Percentiles rank a stretch among this genome's conserved stretches.
Evolutionary conservation across 2,329 filamentous ascomycete species (phyloP).

Genomic region (Hypoxylon sp.): DNA sequence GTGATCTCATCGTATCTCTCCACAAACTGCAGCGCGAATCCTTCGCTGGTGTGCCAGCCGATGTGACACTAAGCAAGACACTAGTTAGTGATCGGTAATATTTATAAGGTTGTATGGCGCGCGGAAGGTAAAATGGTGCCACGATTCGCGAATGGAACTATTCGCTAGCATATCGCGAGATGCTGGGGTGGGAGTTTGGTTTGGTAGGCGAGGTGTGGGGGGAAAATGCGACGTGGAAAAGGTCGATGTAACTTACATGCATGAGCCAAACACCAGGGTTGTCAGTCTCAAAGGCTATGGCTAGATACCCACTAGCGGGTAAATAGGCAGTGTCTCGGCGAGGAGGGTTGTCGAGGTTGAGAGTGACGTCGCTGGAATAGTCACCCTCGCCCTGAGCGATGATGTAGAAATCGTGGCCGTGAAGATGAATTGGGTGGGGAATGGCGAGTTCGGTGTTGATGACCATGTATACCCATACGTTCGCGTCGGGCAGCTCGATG

Average conservation of each 20-base stretch:
- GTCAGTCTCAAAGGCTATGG: conserved; percentile 59
- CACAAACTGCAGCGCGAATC: conserved; percentile 62
- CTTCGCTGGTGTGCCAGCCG: conserved; percentile 58
- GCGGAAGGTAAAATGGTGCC: background rate
- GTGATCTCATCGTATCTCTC: conserved; percentile 45
- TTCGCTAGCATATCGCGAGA: background rate
- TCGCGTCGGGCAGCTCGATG: conserved; percentile 38
- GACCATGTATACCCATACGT: conserved; percentile 48
- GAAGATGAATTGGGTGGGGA: conserved; percentile 51
- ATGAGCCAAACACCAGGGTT: conserved; percentile 61
- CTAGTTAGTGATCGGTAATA: conserved; percentile 7
- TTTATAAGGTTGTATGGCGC: too few species aligned
- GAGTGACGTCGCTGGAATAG: conserved; percentile 43
- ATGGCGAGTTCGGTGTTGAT: conserved; percentile 44
- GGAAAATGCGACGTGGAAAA: background rate
- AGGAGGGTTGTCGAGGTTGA: conserved; percentile 54
- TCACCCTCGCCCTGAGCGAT: conserved; percentile 46
- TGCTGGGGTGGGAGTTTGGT: too few species aligned
- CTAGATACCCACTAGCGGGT: conserved; percentile 55
- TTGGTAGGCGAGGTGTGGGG: too few species aligned
- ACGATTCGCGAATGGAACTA: background rate
- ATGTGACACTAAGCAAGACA: conserved; percentile 51
- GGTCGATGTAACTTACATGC: conserved; percentile 33
- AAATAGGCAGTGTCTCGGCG: conserved; percentile 59
- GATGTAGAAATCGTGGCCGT: conserved; percentile 55